These are phyloP conservation scores for Beauveria sp. DNA, from an alignment of 2,329 filamentous ascomycete genomes.

Conservation along the genomic window DNA sequence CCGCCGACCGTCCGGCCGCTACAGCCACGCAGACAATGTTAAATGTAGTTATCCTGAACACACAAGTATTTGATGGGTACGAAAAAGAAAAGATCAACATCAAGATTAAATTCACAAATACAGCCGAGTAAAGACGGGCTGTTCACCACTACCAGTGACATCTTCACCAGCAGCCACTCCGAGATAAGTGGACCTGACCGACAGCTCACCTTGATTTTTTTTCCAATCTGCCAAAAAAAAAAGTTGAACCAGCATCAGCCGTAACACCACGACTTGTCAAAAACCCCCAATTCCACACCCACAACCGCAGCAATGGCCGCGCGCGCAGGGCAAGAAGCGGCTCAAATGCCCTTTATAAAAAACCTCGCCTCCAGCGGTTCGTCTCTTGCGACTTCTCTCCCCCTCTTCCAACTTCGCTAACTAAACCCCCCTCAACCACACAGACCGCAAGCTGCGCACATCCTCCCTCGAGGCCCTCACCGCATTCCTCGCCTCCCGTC, in stretches of 20 bases:
- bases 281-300: conserved; percentile 11
- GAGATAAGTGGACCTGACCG: neutral
- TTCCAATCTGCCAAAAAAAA: conserved; percentile 8
- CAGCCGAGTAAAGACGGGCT: no score
- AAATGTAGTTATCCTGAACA: no score
- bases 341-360: conserved; percentile 66
- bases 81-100: no score
- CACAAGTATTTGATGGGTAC: no score
- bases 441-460: conserved; percentile 72
- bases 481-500: conserved; percentile 62
- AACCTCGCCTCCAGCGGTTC: conserved; percentile 78
- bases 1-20: no score
- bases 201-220: conserved; percentile 14
- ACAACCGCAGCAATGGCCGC: conserved; percentile 26
- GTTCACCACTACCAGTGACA: neutral
- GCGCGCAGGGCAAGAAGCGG: conserved; percentile 26
- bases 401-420: neutral
- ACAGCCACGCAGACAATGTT: no score
- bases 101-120: no score
- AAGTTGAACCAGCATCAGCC: neutral
- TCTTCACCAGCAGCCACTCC: neutral
- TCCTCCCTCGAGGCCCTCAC: conserved; percentile 70
- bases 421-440: neutral
- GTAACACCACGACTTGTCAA: neutral
- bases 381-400: conserved; percentile 21